Conservation (phyloP, 768 basidiomycete genomes). For the Hortiboletus flavorubellus region DNA sequence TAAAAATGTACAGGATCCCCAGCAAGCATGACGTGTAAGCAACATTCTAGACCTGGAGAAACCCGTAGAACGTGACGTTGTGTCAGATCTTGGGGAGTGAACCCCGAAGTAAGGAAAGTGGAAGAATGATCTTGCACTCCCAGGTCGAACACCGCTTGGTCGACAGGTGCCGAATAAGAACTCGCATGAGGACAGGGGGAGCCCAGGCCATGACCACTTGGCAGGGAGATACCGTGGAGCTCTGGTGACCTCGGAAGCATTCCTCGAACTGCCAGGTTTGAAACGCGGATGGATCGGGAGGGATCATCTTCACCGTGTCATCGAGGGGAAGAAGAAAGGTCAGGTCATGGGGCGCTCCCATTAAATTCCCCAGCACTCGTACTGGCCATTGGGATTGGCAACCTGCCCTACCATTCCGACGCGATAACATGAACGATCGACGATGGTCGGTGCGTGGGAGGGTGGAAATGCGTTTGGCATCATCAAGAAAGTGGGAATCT, state of each 20-base stretch:
- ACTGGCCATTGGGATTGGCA: slow-evolving; percentile 6
- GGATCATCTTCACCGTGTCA: neutral
- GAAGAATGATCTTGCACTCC: neutral
- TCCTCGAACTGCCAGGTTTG: neutral
- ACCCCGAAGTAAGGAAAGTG: neutral
- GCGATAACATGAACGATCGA: neutral
- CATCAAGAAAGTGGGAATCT: neutral
- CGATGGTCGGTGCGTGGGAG: slow-evolving; percentile 16
- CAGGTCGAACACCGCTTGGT: neutral
- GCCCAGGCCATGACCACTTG: neutral
- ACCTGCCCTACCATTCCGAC: neutral
- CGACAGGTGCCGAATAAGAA: neutral
- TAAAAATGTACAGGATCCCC: slow-evolving; percentile 1
- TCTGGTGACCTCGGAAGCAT: neutral
- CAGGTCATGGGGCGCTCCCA: too few relatives aligned
- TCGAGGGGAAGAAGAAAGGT: neutral
- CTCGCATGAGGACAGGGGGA: neutral
- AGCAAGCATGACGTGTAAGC: neutral
- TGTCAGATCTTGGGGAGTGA: neutral
- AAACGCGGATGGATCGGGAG: neutral
- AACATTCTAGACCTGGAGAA: neutral
- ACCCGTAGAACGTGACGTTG: neutral
- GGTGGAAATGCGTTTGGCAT: neutral
- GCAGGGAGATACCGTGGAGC: too few relatives aligned
- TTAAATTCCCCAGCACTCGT: neutral